These are phyloP conservation scores for Neonectria faginata DNA, from an alignment of 2,329 filamentous ascomycete species.

Conservation along the genomic window DNA sequence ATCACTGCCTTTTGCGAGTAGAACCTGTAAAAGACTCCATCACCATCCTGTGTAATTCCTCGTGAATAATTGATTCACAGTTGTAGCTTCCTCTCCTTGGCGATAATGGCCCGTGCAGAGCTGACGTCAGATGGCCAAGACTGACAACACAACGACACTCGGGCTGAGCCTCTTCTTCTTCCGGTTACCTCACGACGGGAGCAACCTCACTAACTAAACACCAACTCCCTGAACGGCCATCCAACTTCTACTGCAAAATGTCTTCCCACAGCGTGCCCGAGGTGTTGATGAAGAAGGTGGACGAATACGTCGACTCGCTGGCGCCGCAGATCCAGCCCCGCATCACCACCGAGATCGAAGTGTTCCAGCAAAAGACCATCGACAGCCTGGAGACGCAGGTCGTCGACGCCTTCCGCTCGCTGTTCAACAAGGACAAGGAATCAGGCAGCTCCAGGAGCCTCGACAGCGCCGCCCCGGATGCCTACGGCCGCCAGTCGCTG, in stretches of 20 bases:
- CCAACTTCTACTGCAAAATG: conserved; percentile 30
- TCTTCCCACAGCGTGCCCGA: conserved; percentile 55
- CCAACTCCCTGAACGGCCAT: too few species aligned
- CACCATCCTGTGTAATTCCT: too few species aligned
- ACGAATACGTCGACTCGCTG: conserved; percentile 61
- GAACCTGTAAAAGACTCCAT: too few species aligned
- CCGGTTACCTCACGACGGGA: not conserved
- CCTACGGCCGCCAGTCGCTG: conserved; percentile 56
- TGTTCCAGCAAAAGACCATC: conserved; percentile 59
- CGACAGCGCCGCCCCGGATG: conserved; percentile 51
- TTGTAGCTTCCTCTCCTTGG: not conserved
- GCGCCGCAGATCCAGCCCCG: conserved; percentile 60
- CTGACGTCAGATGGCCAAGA: conserved; percentile 29
- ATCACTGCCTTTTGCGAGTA: too few species aligned
- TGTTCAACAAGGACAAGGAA: conserved; percentile 53
- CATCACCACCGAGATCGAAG: conserved; percentile 57
- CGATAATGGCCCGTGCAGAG: conserved; percentile 25
- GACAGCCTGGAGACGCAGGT: conserved; percentile 59
- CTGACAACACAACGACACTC: conserved; percentile 17
- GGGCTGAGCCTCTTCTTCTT: conserved; percentile 16
- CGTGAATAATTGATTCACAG: too few species aligned
- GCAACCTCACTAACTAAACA: not conserved
- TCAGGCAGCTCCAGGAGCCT: conserved; percentile 42
- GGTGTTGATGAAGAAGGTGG: conserved; percentile 57
- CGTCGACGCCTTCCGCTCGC: conserved; percentile 57